These are phyloP conservation scores for Seiridium unicorne DNA, from an alignment of 2,329 filamentous ascomycete genomes.

Conservation along the genomic window DNA sequence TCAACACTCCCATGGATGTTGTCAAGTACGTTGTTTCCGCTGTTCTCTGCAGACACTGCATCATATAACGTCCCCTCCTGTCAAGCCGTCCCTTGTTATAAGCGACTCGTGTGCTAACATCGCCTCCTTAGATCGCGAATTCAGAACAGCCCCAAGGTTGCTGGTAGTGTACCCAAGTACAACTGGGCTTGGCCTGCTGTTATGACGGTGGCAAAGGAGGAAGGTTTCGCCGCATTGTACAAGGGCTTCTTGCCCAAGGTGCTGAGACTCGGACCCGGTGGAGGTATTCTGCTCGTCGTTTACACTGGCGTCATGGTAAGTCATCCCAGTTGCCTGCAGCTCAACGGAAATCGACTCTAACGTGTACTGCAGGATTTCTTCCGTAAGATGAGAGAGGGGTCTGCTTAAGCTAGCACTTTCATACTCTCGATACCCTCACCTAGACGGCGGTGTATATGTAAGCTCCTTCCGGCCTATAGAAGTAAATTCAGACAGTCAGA, in stretches of 20 bases:
- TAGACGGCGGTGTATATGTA: not conserved
- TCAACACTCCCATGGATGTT: slow-evolving; percentile 96
- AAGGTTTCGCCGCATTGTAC: slow-evolving; percentile 89
- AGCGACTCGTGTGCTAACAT: too few relatives aligned
- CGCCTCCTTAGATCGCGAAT: slow-evolving; percentile 63
- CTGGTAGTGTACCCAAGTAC: slow-evolving; percentile 87
- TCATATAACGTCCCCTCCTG: not conserved
- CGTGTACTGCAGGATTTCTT: slow-evolving; percentile 17
- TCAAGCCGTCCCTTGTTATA: not conserved
- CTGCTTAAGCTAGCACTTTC: slow-evolving; percentile 5
- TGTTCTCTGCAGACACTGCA: not conserved
- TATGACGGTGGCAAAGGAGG: slow-evolving; percentile 84
- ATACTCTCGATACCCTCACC: slow-evolving; percentile 1
- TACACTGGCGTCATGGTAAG: slow-evolving; percentile 74
- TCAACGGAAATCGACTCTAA: not conserved
- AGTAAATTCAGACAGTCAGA: not conserved
- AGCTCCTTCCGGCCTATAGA: not conserved
- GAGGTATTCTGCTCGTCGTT: slow-evolving; percentile 71
- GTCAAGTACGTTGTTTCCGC: slow-evolving; percentile 62
- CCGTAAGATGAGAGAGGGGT: slow-evolving; percentile 16
- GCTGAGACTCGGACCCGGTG: slow-evolving; percentile 57
- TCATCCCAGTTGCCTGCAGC: not conserved
- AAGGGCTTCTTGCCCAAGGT: slow-evolving; percentile 99
- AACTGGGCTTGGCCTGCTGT: slow-evolving; percentile 96
- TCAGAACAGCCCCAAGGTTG: slow-evolving; percentile 83